A percentile compares a stretch with the other conserved stretches of the same genome.
Conservation (phyloP, 805 yeast genomes). For the Kluyveromyces aestuarii region DNA sequence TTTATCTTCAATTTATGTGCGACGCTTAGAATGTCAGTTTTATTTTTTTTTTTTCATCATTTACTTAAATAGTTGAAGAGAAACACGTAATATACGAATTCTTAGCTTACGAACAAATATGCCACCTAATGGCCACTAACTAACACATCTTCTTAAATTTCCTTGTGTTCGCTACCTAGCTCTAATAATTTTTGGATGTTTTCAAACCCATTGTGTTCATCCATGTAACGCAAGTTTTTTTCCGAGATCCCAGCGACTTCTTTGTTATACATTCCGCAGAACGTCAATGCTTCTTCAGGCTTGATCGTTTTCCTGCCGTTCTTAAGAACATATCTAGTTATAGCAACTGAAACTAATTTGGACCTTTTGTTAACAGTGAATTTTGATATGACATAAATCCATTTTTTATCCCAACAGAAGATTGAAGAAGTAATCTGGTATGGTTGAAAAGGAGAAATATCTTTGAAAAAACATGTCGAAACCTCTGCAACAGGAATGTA, state of each 20-base stretch:
- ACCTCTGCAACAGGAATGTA: slow-evolving; percentile 75
- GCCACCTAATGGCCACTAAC: background rate
- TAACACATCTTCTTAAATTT: too few relatives aligned
- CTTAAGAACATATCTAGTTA: slow-evolving; percentile 79
- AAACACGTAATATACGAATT: background rate
- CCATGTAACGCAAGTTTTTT: slow-evolving; percentile 28
- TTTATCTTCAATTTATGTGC: background rate
- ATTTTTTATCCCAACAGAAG: slow-evolving; percentile 78
- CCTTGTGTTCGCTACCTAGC: background rate
- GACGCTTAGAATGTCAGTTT: background rate
- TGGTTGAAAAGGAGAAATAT: slow-evolving; percentile 56
- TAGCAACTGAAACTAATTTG: slow-evolving; percentile 45
- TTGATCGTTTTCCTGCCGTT: slow-evolving; percentile 64
- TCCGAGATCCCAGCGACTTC: slow-evolving; percentile 36
- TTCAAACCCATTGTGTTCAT: slow-evolving; percentile 19
- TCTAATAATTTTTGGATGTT: background rate
- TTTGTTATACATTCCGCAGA: slow-evolving; percentile 47
- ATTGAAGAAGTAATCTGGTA: slow-evolving; percentile 52
- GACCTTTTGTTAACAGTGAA: slow-evolving; percentile 38
- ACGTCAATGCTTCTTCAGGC: slow-evolving; percentile 51
- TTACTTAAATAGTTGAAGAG: background rate
- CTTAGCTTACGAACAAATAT: background rate
- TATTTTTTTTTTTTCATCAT: background rate
- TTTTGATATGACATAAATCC: slow-evolving; percentile 65
- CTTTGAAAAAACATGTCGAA: slow-evolving; percentile 57